Base-by-base conservation (phyloP, 2,329 filamentous ascomycete species). In the Ophiocordyceps camponoti-floridani region DNA sequence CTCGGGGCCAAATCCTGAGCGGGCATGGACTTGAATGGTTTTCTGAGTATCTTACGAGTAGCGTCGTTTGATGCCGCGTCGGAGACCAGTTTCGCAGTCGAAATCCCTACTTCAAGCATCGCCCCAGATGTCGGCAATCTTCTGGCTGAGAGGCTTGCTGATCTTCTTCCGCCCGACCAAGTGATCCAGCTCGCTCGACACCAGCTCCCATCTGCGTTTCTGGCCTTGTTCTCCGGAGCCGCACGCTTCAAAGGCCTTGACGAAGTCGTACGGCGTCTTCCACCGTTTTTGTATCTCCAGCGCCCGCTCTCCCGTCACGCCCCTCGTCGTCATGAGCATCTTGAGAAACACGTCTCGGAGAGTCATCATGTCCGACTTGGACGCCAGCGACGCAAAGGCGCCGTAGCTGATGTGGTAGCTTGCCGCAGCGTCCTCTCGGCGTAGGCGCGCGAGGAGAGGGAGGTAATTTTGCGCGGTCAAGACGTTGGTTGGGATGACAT, bases 311-410 rank as follows among this genome's bases (percentile, higher is more conserved):
- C 80, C 82, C 1, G 81, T 84, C 12, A 91, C 67, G 1, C 82
- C 82, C 45, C 73, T 73, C 2, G 75, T 84, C 49, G 81, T 85
- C 83, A 91, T 87, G 42, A 91, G 69, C 83, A 91, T 89, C 60
- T 88, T 88, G 26, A 91, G 63, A 52, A 76, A 89, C 0, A 88
- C 60, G 52, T 91, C 84, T 45, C 82, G 69, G 10, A 89, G 63
- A 0, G 82, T 84, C 52, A 86, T 73, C 47, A 73, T 73, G 44
- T 84, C 80, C 0, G 81, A 84, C 58, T 91, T 91, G 9, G 79
- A 84, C 1, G 77, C 77, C 41, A 89, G 62, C 1, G 77, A 77
- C 0, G 79, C 75, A 56, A 89, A 88, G 0, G 79, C 79, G 0
- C 71, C 63, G 52, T 86, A 87, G 11, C 72, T 84, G 47, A 86